Evolutionary conservation across 208 protist genomes (phyloP).

Genomic region (Leishmania arabica): DNA sequence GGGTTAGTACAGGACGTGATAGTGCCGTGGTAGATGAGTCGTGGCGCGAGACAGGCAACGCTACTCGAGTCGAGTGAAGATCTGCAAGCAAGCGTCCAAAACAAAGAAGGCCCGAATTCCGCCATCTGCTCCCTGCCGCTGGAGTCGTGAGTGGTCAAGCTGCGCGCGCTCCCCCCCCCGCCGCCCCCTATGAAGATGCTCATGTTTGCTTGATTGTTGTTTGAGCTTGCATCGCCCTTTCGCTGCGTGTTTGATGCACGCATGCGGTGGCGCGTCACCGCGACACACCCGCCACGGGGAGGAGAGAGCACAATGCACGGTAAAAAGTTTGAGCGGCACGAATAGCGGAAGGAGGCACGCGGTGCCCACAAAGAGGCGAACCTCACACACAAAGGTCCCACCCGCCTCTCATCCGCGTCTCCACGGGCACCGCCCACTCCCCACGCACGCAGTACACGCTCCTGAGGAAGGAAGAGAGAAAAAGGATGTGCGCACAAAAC

Average conservation of each 20-base stretch:
- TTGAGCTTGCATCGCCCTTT: neutral
- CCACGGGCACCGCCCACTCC: neutral
- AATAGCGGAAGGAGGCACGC: neutral
- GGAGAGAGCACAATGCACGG: neutral
- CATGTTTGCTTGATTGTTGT: neutral
- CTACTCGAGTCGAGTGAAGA: neutral
- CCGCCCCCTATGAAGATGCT: neutral
- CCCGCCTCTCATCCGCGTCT: neutral
- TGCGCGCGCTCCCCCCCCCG: neutral
- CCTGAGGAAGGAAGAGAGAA: neutral
- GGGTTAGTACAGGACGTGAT: neutral
- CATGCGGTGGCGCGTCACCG: neutral
- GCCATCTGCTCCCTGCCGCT: neutral
- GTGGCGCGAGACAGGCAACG: neutral
- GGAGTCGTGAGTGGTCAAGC: neutral
- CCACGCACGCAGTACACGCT: neutral
- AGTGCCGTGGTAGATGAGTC: neutral
- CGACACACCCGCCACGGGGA: neutral
- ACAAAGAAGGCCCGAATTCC: neutral
- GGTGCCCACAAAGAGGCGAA: neutral
- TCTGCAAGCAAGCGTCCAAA: neutral
- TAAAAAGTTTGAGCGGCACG: neutral
- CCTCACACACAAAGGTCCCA: neutral
- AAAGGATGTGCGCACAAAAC: neutral
- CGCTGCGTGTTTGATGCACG: neutral